Conservation (phyloP, 2,329 filamentous ascomycete genomes). For the Fusarium pilosicola region DNA sequence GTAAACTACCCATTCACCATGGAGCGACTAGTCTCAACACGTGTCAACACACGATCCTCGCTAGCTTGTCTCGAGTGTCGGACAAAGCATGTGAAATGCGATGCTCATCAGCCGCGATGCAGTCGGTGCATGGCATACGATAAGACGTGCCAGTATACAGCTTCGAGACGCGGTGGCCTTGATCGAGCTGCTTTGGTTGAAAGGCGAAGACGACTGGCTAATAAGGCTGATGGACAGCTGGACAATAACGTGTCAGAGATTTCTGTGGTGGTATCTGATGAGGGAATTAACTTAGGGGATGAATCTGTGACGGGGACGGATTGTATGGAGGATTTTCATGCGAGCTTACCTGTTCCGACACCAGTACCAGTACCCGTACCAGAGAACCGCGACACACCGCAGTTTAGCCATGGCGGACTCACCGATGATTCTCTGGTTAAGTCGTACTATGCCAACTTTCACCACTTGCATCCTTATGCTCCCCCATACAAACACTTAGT, state of each 20-base stretch:
- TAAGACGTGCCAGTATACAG: slow-evolving; percentile 60
- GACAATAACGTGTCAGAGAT: accelerated
- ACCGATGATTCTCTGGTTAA: slow-evolving; percentile 42
- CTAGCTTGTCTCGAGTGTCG: slow-evolving; percentile 63
- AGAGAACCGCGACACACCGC: not conserved
- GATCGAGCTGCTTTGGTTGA: slow-evolving; percentile 45
- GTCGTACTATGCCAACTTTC: slow-evolving; percentile 51
- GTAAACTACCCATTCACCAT: not conserved
- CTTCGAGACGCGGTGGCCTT: slow-evolving; percentile 59
- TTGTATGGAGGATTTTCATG: not conserved
- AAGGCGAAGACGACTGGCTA: slow-evolving; percentile 43
- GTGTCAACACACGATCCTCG: slow-evolving; percentile 35
- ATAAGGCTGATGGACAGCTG: accelerated
- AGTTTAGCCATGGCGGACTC: not conserved
- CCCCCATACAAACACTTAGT: slow-evolving; percentile 37
- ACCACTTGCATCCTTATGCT: slow-evolving; percentile 47
- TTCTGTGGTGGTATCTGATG: no score
- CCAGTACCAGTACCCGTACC: not conserved
- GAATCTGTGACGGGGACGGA: not conserved
- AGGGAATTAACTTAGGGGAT: not conserved
- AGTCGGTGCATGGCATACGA: slow-evolving; percentile 55
- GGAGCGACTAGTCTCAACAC: not conserved
- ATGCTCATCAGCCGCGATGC: slow-evolving; percentile 59
- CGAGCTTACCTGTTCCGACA: not conserved
- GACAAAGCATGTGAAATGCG: slow-evolving; percentile 63